A percentile compares a stretch with the other conserved stretches of the same genome.
Conservation (phyloP, 2,329 filamentous ascomycete species). For the Pseudogymnoascus sp. region DNA sequence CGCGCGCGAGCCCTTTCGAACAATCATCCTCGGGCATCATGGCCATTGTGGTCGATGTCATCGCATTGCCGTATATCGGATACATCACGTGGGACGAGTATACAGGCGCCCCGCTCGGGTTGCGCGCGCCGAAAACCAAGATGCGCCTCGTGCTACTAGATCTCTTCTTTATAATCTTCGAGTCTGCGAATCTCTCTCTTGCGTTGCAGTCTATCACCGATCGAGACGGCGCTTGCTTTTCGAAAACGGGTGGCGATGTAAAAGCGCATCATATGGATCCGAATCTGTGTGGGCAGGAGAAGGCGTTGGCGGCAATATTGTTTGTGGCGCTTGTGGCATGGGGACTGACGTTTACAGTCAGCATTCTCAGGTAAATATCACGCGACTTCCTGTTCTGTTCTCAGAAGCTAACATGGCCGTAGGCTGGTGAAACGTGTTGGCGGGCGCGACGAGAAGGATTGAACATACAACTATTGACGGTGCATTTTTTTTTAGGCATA, state of each 20-base stretch:
- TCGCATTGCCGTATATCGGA: constrained; percentile 80
- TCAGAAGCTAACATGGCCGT: constrained; percentile 22
- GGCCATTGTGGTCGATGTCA: constrained; percentile 78
- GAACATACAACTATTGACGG: constrained; percentile 3
- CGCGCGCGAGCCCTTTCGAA: constrained; percentile 32
- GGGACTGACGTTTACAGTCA: constrained; percentile 83
- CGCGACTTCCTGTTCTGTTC: neutral
- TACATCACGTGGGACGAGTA: constrained; percentile 98
- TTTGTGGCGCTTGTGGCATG: constrained; percentile 79
- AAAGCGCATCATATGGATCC: constrained; percentile 23
- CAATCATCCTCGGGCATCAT: constrained; percentile 75
- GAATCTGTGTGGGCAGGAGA: constrained; percentile 52
- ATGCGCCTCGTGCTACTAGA: constrained; percentile 85
- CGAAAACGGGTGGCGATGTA: constrained; percentile 28
- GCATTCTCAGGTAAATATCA: constrained; percentile 53
- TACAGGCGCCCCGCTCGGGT: constrained; percentile 80
- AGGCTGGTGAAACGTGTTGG: constrained; percentile 52
- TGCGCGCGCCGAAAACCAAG: constrained; percentile 77
- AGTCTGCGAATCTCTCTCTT: constrained; percentile 82
- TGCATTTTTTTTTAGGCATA: neutral
- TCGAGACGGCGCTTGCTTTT: constrained; percentile 47
- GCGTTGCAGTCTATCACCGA: constrained; percentile 76
- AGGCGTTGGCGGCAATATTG: constrained; percentile 68
- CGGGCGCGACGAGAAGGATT: constrained; percentile 39
- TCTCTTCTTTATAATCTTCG: constrained; percentile 94